phyloP scores from a whole-genome alignment of 306 rosid genomes.

The Purshia tridentata region DNA sequence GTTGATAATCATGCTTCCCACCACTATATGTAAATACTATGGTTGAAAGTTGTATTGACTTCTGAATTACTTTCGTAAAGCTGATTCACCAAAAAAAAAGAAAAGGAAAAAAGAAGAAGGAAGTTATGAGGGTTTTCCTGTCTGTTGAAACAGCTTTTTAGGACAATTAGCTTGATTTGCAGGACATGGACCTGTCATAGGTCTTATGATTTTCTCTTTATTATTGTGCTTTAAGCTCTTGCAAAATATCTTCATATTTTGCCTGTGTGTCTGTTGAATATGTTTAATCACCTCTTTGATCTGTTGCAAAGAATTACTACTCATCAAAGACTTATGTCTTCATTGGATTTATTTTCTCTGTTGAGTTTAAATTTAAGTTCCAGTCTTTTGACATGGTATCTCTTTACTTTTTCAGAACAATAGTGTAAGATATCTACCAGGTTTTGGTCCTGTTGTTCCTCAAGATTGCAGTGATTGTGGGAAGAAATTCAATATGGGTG shows the following conservation, averaged over 20 bases:
- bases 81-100: background rate
- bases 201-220: background rate
- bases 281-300: background rate
- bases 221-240: background rate
- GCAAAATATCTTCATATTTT: background rate
- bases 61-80: background rate
- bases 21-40: background rate
- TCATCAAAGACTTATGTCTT: background rate
- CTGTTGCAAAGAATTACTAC: background rate
- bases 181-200: background rate
- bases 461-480: constrained; percentile 93
- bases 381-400: background rate
- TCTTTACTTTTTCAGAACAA: constrained; percentile 56
- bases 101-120: no score
- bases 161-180: background rate
- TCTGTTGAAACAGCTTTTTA: background rate
- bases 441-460: constrained; percentile 85
- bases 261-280: background rate
- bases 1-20: background rate
- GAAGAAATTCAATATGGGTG: constrained; percentile 90
- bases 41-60: no score
- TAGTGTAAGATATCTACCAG: constrained; percentile 80
- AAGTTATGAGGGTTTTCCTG: background rate
- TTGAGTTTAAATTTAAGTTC: background rate
- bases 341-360: background rate